Base-by-base conservation (phyloP, 2,329 filamentous ascomycete species). In the Colletotrichum tropicicola region DNA sequence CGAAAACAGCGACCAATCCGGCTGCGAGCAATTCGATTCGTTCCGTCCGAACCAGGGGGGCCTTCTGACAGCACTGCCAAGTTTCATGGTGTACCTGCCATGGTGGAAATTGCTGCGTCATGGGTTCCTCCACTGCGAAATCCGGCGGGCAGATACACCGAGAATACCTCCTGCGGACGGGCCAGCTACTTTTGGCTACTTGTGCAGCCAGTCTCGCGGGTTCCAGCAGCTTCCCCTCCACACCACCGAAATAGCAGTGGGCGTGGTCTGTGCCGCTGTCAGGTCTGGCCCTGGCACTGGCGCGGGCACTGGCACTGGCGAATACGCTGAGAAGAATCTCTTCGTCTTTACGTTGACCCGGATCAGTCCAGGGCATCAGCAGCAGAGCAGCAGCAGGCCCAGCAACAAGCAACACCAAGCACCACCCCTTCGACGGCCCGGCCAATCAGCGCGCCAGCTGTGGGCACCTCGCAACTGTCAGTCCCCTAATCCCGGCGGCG, bases 401-500 rank as follows among this genome's bases (percentile, higher is more conserved):
- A 41, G 37, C 2, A 9, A 63, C 55, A 64, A 64, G 61, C 61
- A 43, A 54, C 56, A 44, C 48, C 61, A 65, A 49, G 47, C 47
- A 53, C 52, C 43, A 27, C 30, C 19, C 23, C 60, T 55, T 55
- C 21, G 51, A 28, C 21, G 25, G 9, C 37, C 15, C 13, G 6
- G 19, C 55, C 55, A 59, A 54, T 54, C 48, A 39, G 30, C 39
- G 10, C 41, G 35, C 35, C 43, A 28, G n/a, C 23, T 35, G 43
- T 48, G 43, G 43, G 32, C 43, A n/a, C 30, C 28, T 27, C 39
- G 54, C 21, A 19, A 23, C 41, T 48, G 54, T 39, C 54, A 39
- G 52, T 55, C 37, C 51, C 37, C 51, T 49, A 7, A 53, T 41
- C 49, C 49, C 35, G 32, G 49, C 32, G 32, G 35, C 49, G 21